phyloP scores from a whole-genome alignment of 345 rosid genomes.

The Ailanthus altissimus region DNA sequence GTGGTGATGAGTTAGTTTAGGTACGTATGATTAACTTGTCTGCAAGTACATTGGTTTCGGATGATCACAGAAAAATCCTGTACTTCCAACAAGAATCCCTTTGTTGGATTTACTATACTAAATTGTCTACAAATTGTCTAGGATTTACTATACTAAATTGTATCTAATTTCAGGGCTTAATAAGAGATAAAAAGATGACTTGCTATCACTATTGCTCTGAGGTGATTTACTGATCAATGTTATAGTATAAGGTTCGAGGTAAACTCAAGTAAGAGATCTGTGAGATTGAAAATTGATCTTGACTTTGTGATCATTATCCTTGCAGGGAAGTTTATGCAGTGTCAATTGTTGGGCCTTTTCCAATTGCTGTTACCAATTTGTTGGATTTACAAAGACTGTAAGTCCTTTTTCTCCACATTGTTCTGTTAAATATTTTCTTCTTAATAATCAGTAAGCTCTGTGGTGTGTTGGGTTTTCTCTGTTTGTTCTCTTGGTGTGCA shows the following conservation, averaged over 20 bases:
- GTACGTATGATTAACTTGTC: not conserved
- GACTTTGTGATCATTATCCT: constrained; percentile 15
- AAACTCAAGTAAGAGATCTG: too few species aligned
- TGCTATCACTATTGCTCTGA: not conserved
- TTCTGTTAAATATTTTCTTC: not conserved
- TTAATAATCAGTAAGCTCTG: not conserved
- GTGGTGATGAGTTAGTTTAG: not conserved
- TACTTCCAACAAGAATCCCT: not conserved
- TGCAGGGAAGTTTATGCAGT: constrained; percentile 96
- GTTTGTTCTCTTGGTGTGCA: not conserved
- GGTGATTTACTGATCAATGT: not conserved
- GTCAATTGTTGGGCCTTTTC: constrained; percentile 94
- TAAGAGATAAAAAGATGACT: not conserved
- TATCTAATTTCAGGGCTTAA: not conserved
- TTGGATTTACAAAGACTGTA: constrained; percentile 88
- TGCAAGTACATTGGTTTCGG: not conserved
- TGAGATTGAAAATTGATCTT: not conserved
- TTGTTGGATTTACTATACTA: not conserved
- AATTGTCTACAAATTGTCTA: not conserved
- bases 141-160: not conserved
- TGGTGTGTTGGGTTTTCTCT: not conserved
- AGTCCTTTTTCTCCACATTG: constrained; percentile 26
- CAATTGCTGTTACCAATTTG: constrained; percentile 92
- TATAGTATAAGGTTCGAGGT: not conserved
- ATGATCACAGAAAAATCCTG: not conserved